Evolutionary conservation across 768 basidiomycete species (phyloP).

Genomic region (Pleurotus platypus): DNA sequence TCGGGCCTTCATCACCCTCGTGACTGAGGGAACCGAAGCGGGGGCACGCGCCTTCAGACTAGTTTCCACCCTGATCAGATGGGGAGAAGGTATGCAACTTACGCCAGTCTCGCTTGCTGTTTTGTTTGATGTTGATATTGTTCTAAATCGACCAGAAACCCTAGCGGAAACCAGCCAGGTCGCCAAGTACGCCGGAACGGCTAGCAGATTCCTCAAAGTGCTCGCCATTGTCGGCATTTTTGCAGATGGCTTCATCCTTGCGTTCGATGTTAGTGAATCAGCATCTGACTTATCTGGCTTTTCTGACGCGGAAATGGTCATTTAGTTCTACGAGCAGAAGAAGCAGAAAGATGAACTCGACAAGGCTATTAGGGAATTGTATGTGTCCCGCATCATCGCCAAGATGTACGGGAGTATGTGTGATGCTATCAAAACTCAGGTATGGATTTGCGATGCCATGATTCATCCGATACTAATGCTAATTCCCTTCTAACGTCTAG

Average conservation of each 20-base stretch:
- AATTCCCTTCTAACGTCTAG: not conserved
- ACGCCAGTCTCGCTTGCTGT: too few relatives aligned
- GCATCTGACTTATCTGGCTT: not conserved
- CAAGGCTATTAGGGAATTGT: conserved; percentile 1
- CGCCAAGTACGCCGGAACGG: conserved; percentile 2
- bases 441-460: not conserved
- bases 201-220: conserved; percentile 6
- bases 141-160: too few relatives aligned
- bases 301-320: not conserved
- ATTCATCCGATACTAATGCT: not conserved
- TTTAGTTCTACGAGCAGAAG: conserved; percentile 4
- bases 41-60: not conserved
- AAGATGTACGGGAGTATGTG: conserved; percentile 6
- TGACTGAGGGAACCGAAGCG: conserved; percentile 1
- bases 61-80: not conserved
- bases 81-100: not conserved
- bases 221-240: conserved; percentile 7
- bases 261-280: conserved; percentile 1
- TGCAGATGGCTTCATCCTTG: conserved; percentile 8
- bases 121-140: too few relatives aligned
- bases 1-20: conserved; percentile 2
- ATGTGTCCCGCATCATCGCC: conserved; percentile 5
- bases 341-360: conserved; percentile 4
- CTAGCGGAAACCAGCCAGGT: not conserved
- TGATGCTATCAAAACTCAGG: not conserved